phyloP scores from a whole-genome alignment of 2,329 filamentous ascomycete species.

The Ceratocystiopsis brevicomis region DNA sequence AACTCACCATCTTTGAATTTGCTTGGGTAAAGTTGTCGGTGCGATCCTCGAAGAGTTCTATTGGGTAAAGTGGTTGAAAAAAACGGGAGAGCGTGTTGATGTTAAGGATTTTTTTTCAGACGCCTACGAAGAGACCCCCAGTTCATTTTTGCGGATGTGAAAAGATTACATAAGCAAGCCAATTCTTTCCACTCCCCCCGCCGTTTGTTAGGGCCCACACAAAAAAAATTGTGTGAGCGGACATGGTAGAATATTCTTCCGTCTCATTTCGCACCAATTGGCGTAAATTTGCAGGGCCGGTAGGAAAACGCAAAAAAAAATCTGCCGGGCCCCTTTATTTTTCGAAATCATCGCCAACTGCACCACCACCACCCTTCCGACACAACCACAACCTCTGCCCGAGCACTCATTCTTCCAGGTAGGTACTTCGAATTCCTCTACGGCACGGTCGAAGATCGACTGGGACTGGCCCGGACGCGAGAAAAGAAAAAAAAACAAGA shows the following conservation, averaged over 20 bases:
- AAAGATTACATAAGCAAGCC: too few species aligned
- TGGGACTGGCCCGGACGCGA: constrained; percentile 14
- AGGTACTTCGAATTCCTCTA: constrained; percentile 1
- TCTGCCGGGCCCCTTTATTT: not conserved
- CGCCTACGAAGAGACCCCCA: not conserved
- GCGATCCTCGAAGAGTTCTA: constrained; percentile 47
- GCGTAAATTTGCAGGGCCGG: not conserved
- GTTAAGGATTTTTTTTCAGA: not conserved
- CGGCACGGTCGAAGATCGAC: constrained; percentile 1
- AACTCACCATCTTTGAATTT: constrained; percentile 38
- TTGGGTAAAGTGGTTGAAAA: constrained; percentile 9
- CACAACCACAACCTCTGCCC: too few species aligned
- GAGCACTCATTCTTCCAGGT: constrained; percentile 3
- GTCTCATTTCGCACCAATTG: constrained; percentile 5
- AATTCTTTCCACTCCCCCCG: not conserved
- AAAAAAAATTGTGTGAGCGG: constrained; percentile 3
- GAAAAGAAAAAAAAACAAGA: constrained; percentile 5
- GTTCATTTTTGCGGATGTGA: not conserved
- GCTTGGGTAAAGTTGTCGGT: constrained; percentile 27
- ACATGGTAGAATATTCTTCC: constrained; percentile 5
- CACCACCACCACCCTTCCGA: constrained; percentile 1
- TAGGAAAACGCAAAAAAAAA: constrained; percentile 2
- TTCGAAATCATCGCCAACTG: not conserved
- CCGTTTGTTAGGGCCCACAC: constrained; percentile 9
- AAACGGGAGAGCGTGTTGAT: constrained; percentile 2